Percentiles rank a stretch among this genome's conserved stretches.
Conservation (phyloP, 2,329 filamentous ascomycete genomes). For the Fusarium cyanostomum region DNA sequence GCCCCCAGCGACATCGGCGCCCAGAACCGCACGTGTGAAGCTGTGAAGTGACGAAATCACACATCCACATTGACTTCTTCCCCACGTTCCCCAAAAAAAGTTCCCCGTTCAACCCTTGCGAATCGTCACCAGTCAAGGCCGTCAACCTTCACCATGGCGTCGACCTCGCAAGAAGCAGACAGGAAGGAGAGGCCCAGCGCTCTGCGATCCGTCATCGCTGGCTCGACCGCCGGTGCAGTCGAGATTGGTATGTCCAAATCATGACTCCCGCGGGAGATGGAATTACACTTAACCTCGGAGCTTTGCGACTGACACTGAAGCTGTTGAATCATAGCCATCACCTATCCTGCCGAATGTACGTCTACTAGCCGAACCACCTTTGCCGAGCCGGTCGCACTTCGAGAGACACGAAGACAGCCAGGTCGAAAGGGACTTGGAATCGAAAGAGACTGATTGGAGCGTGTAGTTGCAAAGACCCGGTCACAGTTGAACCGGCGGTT, state of each 20-base stretch:
- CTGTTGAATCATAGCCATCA: conserved; percentile 68
- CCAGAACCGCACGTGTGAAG: conserved; percentile 14
- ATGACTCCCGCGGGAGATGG: conserved; percentile 6
- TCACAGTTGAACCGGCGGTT: conserved; percentile 91
- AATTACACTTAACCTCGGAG: background rate
- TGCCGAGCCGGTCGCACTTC: conserved; percentile 8
- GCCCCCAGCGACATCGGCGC: conserved; percentile 40
- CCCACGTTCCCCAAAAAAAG: conserved; percentile 30
- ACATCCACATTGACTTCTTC: conserved; percentile 8
- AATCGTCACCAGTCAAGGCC: conserved; percentile 9
- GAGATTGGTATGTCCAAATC: conserved; percentile 76
- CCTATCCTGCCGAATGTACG: conserved; percentile 92
- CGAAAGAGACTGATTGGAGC: conserved; percentile 14
- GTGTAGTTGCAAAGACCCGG: conserved; percentile 87
- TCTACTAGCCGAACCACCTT: conserved; percentile 20
- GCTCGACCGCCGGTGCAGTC: conserved; percentile 90
- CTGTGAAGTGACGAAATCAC: conserved; percentile 41
- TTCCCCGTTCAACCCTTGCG: background rate
- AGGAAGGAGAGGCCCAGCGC: conserved; percentile 71
- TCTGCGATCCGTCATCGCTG: conserved; percentile 89
- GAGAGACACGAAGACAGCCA: background rate
- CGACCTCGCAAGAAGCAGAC: conserved; percentile 37
- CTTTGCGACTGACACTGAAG: conserved; percentile 21
- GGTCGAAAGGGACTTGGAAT: background rate
- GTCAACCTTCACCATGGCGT: conserved; percentile 42